Base-by-base conservation (phyloP, 805 yeast genomes). In the Yarrowia yakushimensis region DNA sequence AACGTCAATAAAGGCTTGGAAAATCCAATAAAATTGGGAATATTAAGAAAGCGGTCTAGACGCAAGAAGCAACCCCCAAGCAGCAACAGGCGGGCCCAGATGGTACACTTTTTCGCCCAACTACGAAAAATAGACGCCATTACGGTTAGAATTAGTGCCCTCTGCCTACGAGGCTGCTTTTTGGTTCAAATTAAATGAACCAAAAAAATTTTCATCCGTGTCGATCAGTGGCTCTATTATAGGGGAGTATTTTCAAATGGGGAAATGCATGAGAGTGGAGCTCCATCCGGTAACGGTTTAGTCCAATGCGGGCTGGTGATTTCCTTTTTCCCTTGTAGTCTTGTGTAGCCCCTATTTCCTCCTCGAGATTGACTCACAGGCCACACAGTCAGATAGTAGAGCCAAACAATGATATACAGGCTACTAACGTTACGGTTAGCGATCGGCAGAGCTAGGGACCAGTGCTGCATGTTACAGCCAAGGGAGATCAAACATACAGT, bases 391-490 rank as follows among this genome's bases (percentile, higher is more conserved):
- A 34, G 11, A 36, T 18, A 36, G 15, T 8, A 20, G 10, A 7
- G 20, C 4, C 7, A 11, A 34, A 8, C 10, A 27, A 20, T n/a
- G 27, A 13, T 39, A 11, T 18, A 5, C 2, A 4, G 23, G 41
- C 15, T 5, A 7, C 20, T 39, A 39, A 39, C 43, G 27, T 39
- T 39, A 39, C 27, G 43, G 43, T 43, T 43, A 4, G 11, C 20
- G 52, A 45, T 45, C 52, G 52, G 36, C 52, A 28, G 18, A 27
- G 52, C 28, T 45, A 45, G 36, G 48, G 52, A 30, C 52, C 15
- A 28, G 52, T 18, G 52, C 52, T 45, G 52, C 52, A 45, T 45
- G 52, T 45, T 45, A 45, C 52, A 45, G 52, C 52, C 52, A 45
- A 25, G 36, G 52, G 17, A 45, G 52, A 45, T 45, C 52, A 45